These are phyloP conservation scores for Aristolochia californica DNA, from an alignment of 164 flowering plant species.

Conservation along the genomic window DNA sequence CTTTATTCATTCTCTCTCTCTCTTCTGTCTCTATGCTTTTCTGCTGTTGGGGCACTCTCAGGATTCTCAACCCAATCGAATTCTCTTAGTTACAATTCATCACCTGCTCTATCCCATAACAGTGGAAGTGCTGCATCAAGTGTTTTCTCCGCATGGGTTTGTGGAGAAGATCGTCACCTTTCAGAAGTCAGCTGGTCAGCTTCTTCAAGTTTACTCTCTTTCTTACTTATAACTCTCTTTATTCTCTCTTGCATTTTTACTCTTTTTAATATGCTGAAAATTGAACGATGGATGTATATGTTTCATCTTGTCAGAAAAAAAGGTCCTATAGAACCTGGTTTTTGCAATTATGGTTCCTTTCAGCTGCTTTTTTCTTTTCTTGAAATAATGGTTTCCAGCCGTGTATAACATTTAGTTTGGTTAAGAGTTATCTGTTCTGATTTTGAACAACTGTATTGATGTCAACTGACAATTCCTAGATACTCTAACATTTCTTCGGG, in stretches of 20 bases:
- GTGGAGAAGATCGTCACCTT: constrained; percentile 99
- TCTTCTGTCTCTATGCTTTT: constrained; percentile 53
- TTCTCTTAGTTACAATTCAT: constrained; percentile 92
- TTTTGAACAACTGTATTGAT: too few relatives aligned
- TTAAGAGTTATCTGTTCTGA: too few relatives aligned
- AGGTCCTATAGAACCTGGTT: too few relatives aligned
- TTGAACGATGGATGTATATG: background rate
- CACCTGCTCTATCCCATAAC: constrained; percentile 98
- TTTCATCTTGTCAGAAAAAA: too few relatives aligned
- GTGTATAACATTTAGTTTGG: too few relatives aligned
- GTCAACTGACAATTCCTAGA: too few relatives aligned
- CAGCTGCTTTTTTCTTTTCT: too few relatives aligned
- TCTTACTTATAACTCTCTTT: too few relatives aligned
- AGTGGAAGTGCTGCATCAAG: constrained; percentile 99
- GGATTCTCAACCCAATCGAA: constrained; percentile 92
- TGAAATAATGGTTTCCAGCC: too few relatives aligned
- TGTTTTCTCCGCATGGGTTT: constrained; percentile 95
- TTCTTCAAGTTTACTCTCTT: constrained; percentile 57
- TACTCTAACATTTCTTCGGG: too few relatives aligned
- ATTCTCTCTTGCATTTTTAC: background rate
- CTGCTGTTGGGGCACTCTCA: constrained; percentile 50
- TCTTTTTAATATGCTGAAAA: constrained; percentile 9
- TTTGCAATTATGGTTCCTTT: too few relatives aligned
- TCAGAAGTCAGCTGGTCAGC: constrained; percentile 99
- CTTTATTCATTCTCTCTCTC: constrained; percentile 51